A percentile compares a stretch with the other conserved stretches of the same genome.
These are phyloP conservation scores for Globisporangium spinosum DNA, from an alignment of 352 stramenopile genomes.

Conservation along the genomic window DNA sequence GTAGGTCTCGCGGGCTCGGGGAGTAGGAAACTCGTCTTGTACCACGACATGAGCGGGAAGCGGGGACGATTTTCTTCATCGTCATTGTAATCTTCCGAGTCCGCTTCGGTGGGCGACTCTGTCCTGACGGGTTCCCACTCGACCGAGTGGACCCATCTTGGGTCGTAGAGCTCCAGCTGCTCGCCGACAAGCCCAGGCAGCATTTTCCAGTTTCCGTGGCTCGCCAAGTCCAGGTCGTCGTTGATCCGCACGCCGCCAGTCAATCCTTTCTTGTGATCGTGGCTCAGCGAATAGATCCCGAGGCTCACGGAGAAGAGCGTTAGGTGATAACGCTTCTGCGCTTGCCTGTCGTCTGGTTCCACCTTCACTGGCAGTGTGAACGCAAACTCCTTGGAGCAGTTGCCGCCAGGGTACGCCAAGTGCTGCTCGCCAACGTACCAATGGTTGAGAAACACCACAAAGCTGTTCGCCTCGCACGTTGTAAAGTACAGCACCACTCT, in stretches of 20 bases:
- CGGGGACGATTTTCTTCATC: constrained; percentile 9
- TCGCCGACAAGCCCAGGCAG: constrained; percentile 59
- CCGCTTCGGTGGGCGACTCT: not conserved
- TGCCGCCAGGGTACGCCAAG: constrained; percentile 44
- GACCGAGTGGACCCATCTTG: constrained; percentile 44
- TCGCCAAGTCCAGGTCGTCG: constrained; percentile 27
- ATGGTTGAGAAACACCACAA: constrained; percentile 49
- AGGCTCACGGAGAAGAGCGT: constrained; percentile 57
- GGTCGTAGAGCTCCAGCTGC: constrained; percentile 53
- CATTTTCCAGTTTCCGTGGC: constrained; percentile 42
- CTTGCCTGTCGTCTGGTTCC: constrained; percentile 15
- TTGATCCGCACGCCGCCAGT: constrained; percentile 49
- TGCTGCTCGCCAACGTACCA: constrained; percentile 39
- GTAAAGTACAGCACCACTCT: constrained; percentile 37
- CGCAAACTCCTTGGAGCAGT: constrained; percentile 43
- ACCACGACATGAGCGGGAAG: constrained; percentile 48
- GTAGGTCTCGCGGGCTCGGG: constrained; percentile 14
- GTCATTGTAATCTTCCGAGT: not conserved
- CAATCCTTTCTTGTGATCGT: constrained; percentile 55
- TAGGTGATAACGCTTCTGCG: constrained; percentile 30
- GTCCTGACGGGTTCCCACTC: constrained; percentile 26
- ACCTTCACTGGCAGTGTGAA: constrained; percentile 38
- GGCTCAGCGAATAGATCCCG: constrained; percentile 49
- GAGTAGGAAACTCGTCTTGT: constrained; percentile 41
- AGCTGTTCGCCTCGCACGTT: constrained; percentile 51